phyloP scores from a whole-genome alignment of 208 protist species.

The Wallacemonas sp. region DNA sequence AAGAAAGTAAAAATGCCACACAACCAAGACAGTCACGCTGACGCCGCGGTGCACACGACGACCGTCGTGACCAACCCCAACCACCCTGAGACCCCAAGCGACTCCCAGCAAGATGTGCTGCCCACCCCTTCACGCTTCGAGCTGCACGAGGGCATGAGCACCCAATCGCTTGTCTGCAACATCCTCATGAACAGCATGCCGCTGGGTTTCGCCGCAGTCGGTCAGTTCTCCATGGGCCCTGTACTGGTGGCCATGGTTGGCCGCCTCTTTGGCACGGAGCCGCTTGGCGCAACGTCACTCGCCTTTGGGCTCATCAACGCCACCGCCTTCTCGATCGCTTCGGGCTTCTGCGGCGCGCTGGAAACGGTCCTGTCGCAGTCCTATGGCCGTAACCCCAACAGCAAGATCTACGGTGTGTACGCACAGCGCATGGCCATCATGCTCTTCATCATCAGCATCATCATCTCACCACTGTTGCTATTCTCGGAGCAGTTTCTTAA shows the following conservation, averaged over 20 bases:
- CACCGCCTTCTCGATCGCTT: slow-evolving; percentile 64
- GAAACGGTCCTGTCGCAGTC: slow-evolving; percentile 79
- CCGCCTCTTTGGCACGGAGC: slow-evolving; percentile 40
- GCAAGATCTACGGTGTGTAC: slow-evolving; percentile 78
- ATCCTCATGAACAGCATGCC: slow-evolving; percentile 55
- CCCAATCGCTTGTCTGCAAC: slow-evolving; percentile 19
- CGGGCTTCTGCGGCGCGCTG: slow-evolving; percentile 71
- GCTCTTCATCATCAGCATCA: slow-evolving; percentile 52
- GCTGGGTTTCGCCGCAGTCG: slow-evolving; percentile 56
- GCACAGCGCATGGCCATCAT: slow-evolving; percentile 74
- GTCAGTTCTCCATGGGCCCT: slow-evolving; percentile 61
- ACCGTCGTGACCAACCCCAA: too few species aligned
- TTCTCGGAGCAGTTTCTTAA: slow-evolving; percentile 61
- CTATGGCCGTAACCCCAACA: slow-evolving; percentile 67
- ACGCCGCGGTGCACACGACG: too few species aligned
- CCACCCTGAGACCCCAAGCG: too few species aligned
- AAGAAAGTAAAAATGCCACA: too few species aligned
- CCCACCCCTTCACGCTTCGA: background rate
- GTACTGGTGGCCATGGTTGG: slow-evolving; percentile 60
- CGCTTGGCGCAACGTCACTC: slow-evolving; percentile 64
- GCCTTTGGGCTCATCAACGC: slow-evolving; percentile 78
- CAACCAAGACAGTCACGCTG: too few species aligned
- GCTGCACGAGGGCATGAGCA: slow-evolving; percentile 27
- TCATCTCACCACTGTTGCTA: slow-evolving; percentile 50
- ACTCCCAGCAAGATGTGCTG: too few species aligned